These are phyloP conservation scores for Pestalotiopsis fici DNA, from an alignment of 2,329 filamentous ascomycete species.

Conservation along the genomic window DNA sequence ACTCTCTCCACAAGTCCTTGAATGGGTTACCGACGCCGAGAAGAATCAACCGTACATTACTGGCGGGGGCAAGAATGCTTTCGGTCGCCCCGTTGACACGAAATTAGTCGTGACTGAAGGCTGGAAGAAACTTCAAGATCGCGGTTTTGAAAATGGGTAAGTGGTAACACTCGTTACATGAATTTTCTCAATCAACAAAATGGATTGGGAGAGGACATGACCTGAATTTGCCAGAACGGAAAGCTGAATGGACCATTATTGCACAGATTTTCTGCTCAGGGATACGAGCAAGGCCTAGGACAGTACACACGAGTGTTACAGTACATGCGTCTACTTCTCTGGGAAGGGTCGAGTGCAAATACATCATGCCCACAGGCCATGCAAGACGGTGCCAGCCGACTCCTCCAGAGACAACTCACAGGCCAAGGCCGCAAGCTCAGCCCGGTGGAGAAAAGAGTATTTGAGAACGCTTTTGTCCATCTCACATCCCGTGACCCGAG, in stretches of 20 bases:
- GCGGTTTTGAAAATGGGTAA: slow-evolving; percentile 57
- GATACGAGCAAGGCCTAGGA: slow-evolving; percentile 55
- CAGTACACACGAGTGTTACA: slow-evolving; percentile 58
- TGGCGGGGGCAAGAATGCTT: slow-evolving; percentile 58
- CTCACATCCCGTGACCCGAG: slow-evolving; percentile 43
- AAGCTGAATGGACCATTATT: slow-evolving; percentile 19
- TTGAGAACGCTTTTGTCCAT: slow-evolving; percentile 40
- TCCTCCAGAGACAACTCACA: slow-evolving; percentile 30
- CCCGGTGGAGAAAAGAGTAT: slow-evolving; percentile 25
- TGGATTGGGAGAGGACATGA: neutral
- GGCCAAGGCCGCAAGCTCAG: slow-evolving; percentile 12
- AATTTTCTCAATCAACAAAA: neutral
- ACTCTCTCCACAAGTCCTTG: slow-evolving; percentile 54
- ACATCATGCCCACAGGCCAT: slow-evolving; percentile 52
- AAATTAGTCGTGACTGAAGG: slow-evolving; percentile 66
- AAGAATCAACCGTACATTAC: slow-evolving; percentile 62
- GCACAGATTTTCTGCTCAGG: slow-evolving; percentile 54
- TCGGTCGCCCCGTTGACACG: slow-evolving; percentile 56
- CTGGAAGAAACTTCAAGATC: slow-evolving; percentile 63
- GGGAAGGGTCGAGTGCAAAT: slow-evolving; percentile 24
- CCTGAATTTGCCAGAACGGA: neutral
- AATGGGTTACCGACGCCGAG: slow-evolving; percentile 65
- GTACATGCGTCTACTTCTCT: slow-evolving; percentile 44
- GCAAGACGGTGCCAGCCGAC: slow-evolving; percentile 47
- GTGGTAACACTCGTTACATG: neutral